Base-by-base conservation (phyloP, 495 filamentous ascomycete genomes). In the Trypethelium eluteriae region DNA sequence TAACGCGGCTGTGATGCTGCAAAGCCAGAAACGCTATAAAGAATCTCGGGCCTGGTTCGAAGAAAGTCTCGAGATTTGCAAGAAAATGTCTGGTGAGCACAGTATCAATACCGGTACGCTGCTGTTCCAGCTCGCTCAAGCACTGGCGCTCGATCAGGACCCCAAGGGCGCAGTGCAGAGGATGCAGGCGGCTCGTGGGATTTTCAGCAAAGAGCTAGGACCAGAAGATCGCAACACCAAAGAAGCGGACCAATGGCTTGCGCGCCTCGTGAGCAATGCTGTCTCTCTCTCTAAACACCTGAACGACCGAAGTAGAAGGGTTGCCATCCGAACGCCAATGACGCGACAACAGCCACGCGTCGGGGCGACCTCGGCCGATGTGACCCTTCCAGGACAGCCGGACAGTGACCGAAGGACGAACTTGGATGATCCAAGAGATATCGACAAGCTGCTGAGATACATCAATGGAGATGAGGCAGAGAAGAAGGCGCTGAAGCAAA, bases 1-100 rank as follows among this genome's bases (percentile, higher is more conserved):
- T 83, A 99, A 99, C 75, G 92, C 91, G 14, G 95, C 95, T 12
- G 94, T 98, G 38, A 99, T 99, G 95, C 85, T 98, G 61, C 95
- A 98, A 79, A 86, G 89, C 65, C 81, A 96, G 71, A 93, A 96
- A 81, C 85, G 88, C 59, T 99, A 93, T 81, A 84, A 89, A 67
- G 91, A 96, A 76, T 97, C 93, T 14, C 88, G 93, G 64, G 81
- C 89, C 68, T 99, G 95, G 95, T 98, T 99, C 76, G 93, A 98
- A 79, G 89, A 89, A 63, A 93, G 92, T 12, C 86, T 98, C 41
- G 79, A 83, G 32, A 85, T 96, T 41, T 96, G 92, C 76, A 91
- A 97, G 78, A 82, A 87, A 57, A 84, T 96, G 25, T 95, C 91
- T 66, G 93, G 94, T 71, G 86, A 88, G 76, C 81, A 90, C 57